Base-by-base conservation (phyloP, 805 yeast genomes). In the Wickerhamomyces xylosicus region DNA sequence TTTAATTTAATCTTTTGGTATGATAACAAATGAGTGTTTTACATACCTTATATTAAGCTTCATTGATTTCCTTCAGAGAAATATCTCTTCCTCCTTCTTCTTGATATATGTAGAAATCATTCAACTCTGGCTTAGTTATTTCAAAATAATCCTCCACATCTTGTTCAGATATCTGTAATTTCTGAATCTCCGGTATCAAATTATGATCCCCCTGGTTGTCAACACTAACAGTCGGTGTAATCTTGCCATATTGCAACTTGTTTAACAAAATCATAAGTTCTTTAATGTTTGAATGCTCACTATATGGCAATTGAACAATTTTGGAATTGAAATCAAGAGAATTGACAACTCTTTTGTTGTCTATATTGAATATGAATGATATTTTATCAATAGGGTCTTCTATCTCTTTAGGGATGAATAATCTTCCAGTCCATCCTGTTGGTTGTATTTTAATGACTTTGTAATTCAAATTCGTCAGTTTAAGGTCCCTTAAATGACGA, bases 221-320 rank as follows among this genome's bases (percentile, higher is more conserved):
- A 8, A 58, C 47, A 40, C 74, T 75, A 4, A 90, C 98, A 0
- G 98, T 92, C 0, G 97, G 92, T 8, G 87, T 74, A 13, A 85
- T 71, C 32, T 66, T 51, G 0, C 59, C 59, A 46, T 75, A 70
- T 7, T 69, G 57, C 32, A 85, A 47, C 18, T 69, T 59, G 2
- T 71, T 61, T 18, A 80, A 72, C 53, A 90, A 85, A 39, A 70
- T 67, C 11, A 79, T 67, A 31, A 92, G 64, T 51, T 92, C 98
- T 31, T 82, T 63, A 50, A 78, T 90, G 41, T 95, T 85, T 10
- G 95, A 85, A 61, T 92, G 98, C 54, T 92, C 98, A 52, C 94
- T 81, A 53, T 92, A 92, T 0, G 98, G 97, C 2, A 89, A 72
- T 10, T 71, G 58, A 47, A 79, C 38, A 13, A 32, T 37, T 19